Conservation (phyloP, 177 flowering plant species). For the Vitis hybrid region DNA sequence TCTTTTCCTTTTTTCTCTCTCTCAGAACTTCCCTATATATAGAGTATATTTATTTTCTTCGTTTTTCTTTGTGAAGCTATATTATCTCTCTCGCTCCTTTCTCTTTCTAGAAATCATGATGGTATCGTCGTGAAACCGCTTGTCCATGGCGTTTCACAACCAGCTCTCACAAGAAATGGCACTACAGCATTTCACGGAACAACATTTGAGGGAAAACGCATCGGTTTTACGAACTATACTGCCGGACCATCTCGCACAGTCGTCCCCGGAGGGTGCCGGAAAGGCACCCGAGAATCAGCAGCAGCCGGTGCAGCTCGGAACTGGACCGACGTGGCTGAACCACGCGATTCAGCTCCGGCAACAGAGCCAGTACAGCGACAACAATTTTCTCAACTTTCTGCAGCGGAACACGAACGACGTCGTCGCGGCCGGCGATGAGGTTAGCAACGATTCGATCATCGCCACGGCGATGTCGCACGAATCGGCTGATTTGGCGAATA, state of each 20-base stretch:
- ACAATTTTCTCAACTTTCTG: conserved; percentile 39
- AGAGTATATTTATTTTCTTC: background rate
- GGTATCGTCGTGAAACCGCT: background rate
- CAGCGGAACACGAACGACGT: conserved; percentile 29
- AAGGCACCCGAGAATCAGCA: background rate
- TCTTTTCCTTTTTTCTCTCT: conserved; percentile 8
- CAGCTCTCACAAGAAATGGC: conserved; percentile 39
- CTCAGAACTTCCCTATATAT: background rate
- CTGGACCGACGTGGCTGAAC: conserved; percentile 54
- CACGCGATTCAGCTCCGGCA: conserved; percentile 45
- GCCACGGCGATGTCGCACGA: conserved; percentile 28
- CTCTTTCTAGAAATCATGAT: background rate
- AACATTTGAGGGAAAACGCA: conserved; percentile 17
- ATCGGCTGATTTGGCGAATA: conserved; percentile 25
- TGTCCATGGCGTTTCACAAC: conserved; percentile 42
- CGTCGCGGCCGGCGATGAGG: conserved; percentile 20
- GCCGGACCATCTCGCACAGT: conserved; percentile 23
- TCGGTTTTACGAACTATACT: conserved; percentile 12
- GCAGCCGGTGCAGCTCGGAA: conserved; percentile 5
- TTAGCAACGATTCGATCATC: conserved; percentile 29
- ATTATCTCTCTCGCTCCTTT: background rate
- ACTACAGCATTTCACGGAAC: conserved; percentile 50
- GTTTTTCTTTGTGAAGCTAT: conserved; percentile 1
- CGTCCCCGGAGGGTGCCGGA: conserved; percentile 11
- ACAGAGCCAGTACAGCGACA: conserved; percentile 14